Percentiles rank a stretch among this genome's conserved stretches.
Conservation (phyloP, 1,139 yeast species). For the Scheffersomyces stambukii region DNA sequence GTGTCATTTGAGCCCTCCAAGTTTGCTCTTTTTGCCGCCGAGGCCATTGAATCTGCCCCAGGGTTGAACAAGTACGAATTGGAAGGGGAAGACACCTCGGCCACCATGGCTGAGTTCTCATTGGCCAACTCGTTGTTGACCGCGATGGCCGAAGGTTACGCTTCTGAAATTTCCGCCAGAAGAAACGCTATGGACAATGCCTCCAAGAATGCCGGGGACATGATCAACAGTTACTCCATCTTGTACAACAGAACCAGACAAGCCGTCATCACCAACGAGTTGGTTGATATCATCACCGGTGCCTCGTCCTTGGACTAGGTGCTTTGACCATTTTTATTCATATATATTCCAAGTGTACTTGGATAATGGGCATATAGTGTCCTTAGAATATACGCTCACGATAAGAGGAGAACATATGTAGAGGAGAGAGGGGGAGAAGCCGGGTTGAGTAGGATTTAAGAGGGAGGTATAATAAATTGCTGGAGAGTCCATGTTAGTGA, state of each 20-base stretch:
- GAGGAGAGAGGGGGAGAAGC: no score
- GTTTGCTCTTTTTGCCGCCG: slow-evolving; percentile 64
- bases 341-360: not conserved
- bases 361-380: no score
- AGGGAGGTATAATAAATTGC: no score
- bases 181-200: slow-evolving; percentile 99
- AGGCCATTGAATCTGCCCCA: slow-evolving; percentile 80
- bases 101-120: slow-evolving; percentile 76
- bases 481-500: no score
- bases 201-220: slow-evolving; percentile 98
- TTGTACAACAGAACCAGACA: slow-evolving; percentile 99
- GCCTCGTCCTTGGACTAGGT: slow-evolving; percentile 91
- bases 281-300: slow-evolving; percentile 99
- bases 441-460: no score
- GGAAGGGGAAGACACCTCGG: slow-evolving; percentile 66
- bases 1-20: slow-evolving; percentile 85
- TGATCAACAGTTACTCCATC: slow-evolving; percentile 94
- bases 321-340: not conserved
- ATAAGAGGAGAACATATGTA: no score
- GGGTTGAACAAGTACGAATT: slow-evolving; percentile 80
- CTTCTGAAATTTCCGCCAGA: slow-evolving; percentile 97
- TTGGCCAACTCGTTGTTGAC: slow-evolving; percentile 86
- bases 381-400: no score
- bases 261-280: slow-evolving; percentile 98
- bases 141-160: slow-evolving; percentile 97